Evolutionary conservation across 148 eudicot species (phyloP), one percentile per base, ranked within the genome.

Genomic region (Hydrangea macrophylla): DNA sequence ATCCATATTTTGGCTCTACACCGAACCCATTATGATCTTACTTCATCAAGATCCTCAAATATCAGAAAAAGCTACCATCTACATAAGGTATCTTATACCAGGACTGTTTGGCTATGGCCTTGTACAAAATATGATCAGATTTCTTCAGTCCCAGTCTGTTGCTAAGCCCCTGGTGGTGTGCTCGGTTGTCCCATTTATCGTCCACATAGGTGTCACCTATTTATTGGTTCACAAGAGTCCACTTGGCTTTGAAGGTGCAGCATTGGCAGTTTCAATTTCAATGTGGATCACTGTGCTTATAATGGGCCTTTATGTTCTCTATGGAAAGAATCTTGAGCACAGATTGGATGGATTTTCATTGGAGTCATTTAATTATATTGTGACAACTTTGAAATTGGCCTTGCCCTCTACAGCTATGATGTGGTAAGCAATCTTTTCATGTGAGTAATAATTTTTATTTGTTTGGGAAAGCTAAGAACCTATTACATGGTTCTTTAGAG

Each of bases 391-490:
- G 65, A 75, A 69, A 10, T 62, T 69, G 67, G 69, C 74, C 24
- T 31, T 75, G 45, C 70, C 78, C 48, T 75, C 78, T 25, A 59
- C 78, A 20, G 74, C 78, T 23, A 44, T 64, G 68, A 24, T 64
- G 0, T 64, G 68, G 68, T 64, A 13, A 13, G 18, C 15, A 25
- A 4, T 42, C 12, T 27, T 6, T 23, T 27, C n/a, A n/a, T n/a
- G n/a, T n/a, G n/a, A n/a, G n/a, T n/a, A n/a, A n/a, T n/a, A n/a
- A n/a, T n/a, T n/a, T n/a, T n/a, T n/a, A n/a, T n/a, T n/a, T n/a
- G n/a, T n/a, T n/a, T n/a, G n/a, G n/a, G n/a, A n/a, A n/a, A n/a
- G n/a, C n/a, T n/a, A n/a, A n/a, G n/a, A n/a, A n/a, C n/a, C n/a
- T n/a, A n/a, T n/a, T n/a, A n/a, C n/a, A n/a, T n/a, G n/a, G n/a